Evolutionary conservation across 2,329 filamentous ascomycete genomes (phyloP), one percentile per base, ranked within the genome.

Genomic region (Lecanicillium sp.): DNA sequence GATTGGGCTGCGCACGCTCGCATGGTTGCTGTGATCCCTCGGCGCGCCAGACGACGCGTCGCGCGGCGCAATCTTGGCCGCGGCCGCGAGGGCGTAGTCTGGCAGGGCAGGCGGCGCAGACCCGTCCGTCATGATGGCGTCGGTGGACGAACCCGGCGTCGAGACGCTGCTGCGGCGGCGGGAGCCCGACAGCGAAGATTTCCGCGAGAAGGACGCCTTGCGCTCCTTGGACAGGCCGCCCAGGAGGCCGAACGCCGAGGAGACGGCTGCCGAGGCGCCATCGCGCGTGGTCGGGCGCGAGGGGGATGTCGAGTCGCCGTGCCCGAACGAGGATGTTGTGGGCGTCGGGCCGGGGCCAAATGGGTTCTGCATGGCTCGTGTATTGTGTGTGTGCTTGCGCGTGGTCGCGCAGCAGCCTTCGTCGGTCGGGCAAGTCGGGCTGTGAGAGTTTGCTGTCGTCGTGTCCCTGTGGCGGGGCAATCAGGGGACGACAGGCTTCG

Each of bases 181-280:
- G 20, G 71, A 68, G 54, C 67, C 67, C 48, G 73, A 72, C 51
- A 79, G 70, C 36, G 77, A 78, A 8, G 75, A 54, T 58, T 77
- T 79, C 56, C 75, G 77, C 48, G 69, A 67, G 58, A 78, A 75
- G 37, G 76, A 79, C 20, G 69, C 61, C 56, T 74, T 73, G 65
- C 75, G 70, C 55, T 74, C 72, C 61, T 75, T 70, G 62, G 45
- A 43, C 35, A 27, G 49, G 42, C 23, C 19, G 37, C 26, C 15
- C 23, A 37, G 43, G 26, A 42, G 46, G 37, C 41, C 44, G n/a
- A 38, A 15, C 20, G 29, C 41, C 5, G 42, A 26, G 21, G 45
- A 40, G 15, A 45, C 36, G 17, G 52, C 23, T 4, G 48, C 30
- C n/a, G 38, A 49, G 19, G 45, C 50, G 45, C 60, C 65, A 52